Base-by-base conservation (phyloP, 164 flowering plant species). In the Santalum album region DNA sequence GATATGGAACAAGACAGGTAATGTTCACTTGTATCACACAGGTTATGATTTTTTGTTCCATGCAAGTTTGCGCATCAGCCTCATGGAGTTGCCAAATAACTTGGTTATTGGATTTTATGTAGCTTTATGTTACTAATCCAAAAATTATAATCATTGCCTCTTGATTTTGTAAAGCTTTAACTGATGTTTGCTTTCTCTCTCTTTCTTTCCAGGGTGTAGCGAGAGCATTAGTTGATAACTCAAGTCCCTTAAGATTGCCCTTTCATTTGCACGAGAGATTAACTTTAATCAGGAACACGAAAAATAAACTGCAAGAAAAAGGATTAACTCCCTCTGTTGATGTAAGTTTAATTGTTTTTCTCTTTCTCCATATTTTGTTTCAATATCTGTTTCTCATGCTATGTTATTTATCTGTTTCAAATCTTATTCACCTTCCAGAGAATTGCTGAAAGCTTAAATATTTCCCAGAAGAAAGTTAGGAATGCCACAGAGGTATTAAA, bases 401-500 rank as follows among this genome's bases (percentile, higher is more conserved):
- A 12, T 32, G 14, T 49, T 32, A 29, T 21, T 12, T 10, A 5
- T 25, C 15, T 25, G 23, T 32, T 40, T 3, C 12, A 18, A 7
- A 42, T 42, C 45, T 17, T 23, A 1, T 39, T 38, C 17, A 3
- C 24, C 48, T 39, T 68, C 29, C 94, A 92, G 99, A 89, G 65
- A 69, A 84, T 92, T 59, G 96, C 99, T 32, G 85, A 84, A 59
- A 44, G 59, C 61, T 63, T 92, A 53, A 92, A 92, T 60, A 84
- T 92, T 83, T 84, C 99, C 23, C 64, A 76, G 49, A 83, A 77
- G 73, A 92, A 92, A 81, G 79, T 92, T 42, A 75, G 67, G 63
- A 92, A 92, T 74, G 99, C 99, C 19, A 89, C 87, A 0, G 90
- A 89, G 96, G 99, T 92, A 75, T 45, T 45, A 22, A 36, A n/a